Evolutionary conservation across 805 yeast genomes (phyloP).

Genomic region (Naumovozyma baii): DNA sequence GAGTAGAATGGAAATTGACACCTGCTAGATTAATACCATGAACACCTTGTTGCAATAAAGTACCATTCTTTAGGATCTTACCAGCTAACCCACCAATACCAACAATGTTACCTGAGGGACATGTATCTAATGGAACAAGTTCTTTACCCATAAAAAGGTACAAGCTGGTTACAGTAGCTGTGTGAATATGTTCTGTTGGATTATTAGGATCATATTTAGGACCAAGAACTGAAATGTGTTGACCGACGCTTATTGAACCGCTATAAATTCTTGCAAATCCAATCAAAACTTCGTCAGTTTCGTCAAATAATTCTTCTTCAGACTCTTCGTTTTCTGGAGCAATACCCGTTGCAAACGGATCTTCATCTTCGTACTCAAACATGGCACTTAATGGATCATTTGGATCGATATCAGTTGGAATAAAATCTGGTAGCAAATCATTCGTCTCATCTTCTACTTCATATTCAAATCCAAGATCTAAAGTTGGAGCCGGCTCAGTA

Average conservation of each 20-base stretch:
- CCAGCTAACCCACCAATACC: conserved; percentile 90
- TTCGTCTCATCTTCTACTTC: conserved; percentile 14
- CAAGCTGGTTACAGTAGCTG: conserved; percentile 55
- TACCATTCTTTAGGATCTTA: conserved; percentile 76
- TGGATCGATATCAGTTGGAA: conserved; percentile 29
- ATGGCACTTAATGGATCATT: conserved; percentile 29
- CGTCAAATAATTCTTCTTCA: conserved; percentile 37
- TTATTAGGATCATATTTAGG: conserved; percentile 74
- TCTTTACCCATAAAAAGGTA: conserved; percentile 91
- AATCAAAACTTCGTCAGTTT: conserved; percentile 55
- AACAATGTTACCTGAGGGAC: conserved; percentile 91
- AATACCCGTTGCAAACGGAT: conserved; percentile 34
- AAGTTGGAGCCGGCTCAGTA: conserved; percentile 19
- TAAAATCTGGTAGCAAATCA: conserved; percentile 17
- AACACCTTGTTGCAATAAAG: conserved; percentile 49
- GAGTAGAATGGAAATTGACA: conserved; percentile 65
- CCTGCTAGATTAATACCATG: conserved; percentile 72
- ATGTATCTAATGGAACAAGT: conserved; percentile 60
- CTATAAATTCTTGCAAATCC: conserved; percentile 87
- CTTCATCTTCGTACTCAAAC: conserved; percentile 48
- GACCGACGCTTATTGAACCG: conserved; percentile 72
- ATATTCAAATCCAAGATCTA: conserved; percentile 20
- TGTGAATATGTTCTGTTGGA: conserved; percentile 46
- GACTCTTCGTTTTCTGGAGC: conserved; percentile 38
- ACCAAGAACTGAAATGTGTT: conserved; percentile 64